Percentiles rank a stretch among this genome's conserved stretches.
Evolutionary conservation across 192 early-diverging fungal genomes (phyloP).

Genomic region (Coemansia sp.): DNA sequence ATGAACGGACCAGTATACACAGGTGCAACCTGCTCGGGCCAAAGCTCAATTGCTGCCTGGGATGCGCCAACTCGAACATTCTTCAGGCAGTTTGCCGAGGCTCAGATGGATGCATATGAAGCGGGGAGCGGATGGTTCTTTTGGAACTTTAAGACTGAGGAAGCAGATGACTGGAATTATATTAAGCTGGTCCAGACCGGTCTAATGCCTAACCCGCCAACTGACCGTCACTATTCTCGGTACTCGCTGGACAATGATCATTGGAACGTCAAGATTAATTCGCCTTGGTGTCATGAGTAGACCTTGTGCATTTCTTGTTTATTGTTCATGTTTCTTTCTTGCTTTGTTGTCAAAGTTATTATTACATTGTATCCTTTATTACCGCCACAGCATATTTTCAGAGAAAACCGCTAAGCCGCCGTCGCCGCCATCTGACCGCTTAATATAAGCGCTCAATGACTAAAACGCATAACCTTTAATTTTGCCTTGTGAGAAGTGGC

Average conservation of each 20-base stretch:
- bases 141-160: slow-evolving; percentile 75
- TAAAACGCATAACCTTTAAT: too few relatives aligned
- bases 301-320: slow-evolving; percentile 4
- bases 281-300: slow-evolving; percentile 32
- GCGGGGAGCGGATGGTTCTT: slow-evolving; percentile 67
- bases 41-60: slow-evolving; percentile 47
- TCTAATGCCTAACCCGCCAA: slow-evolving; percentile 56
- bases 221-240: slow-evolving; percentile 36
- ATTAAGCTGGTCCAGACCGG: slow-evolving; percentile 63
- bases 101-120: slow-evolving; percentile 70
- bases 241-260: slow-evolving; percentile 36
- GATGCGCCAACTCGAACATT: slow-evolving; percentile 53
- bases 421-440: too few relatives aligned
- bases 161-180: slow-evolving; percentile 71
- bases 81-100: slow-evolving; percentile 56
- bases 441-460: too few relatives aligned
- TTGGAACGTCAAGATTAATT: slow-evolving; percentile 31
- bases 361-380: too few relatives aligned
- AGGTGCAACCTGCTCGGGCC: slow-evolving; percentile 55
- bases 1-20: slow-evolving; percentile 44
- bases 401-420: too few relatives aligned
- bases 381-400: too few relatives aligned
- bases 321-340: slow-evolving; percentile 5
- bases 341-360: neutral
- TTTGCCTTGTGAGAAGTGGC: too few relatives aligned